These are phyloP conservation scores for Circinella minor DNA, from an alignment of 371 early-diverging fungal species.

Conservation along the genomic window DNA sequence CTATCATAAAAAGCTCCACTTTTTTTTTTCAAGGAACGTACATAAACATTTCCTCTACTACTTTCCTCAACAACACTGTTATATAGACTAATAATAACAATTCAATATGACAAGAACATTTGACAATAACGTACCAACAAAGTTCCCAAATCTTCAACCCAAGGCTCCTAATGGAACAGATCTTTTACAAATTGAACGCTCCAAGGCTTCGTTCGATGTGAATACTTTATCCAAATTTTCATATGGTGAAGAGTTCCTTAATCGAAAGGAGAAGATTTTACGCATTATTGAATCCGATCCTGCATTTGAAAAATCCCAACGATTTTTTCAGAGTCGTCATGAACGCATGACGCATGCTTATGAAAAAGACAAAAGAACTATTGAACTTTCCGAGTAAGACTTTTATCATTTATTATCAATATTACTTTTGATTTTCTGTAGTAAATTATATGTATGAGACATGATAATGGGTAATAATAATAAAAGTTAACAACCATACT, in stretches of 20 bases:
- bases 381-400: slow-evolving; percentile 46
- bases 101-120: background rate
- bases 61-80: too few species aligned
- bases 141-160: slow-evolving; percentile 55
- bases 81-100: too few species aligned
- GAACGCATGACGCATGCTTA: slow-evolving; percentile 50
- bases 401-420: too few species aligned
- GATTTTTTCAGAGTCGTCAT: slow-evolving; percentile 57
- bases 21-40: too few species aligned
- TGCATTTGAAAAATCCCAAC: slow-evolving; percentile 58
- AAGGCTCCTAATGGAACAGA: slow-evolving; percentile 60
- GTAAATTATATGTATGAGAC: too few species aligned
- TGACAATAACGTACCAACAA: slow-evolving; percentile 40
- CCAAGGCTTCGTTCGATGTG: slow-evolving; percentile 55
- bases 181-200: slow-evolving; percentile 59
- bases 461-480: too few species aligned
- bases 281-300: slow-evolving; percentile 58
- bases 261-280: slow-evolving; percentile 49
- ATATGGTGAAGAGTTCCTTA: slow-evolving; percentile 55
- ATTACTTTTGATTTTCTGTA: too few species aligned
- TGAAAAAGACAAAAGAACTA: slow-evolving; percentile 54
- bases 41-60: too few species aligned
- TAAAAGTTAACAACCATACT: too few species aligned
- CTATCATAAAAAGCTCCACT: too few species aligned
- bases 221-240: slow-evolving; percentile 53